Evolutionary conservation across 805 yeast species (phyloP).

Genomic region (Wilhelminamyces savonicus): DNA sequence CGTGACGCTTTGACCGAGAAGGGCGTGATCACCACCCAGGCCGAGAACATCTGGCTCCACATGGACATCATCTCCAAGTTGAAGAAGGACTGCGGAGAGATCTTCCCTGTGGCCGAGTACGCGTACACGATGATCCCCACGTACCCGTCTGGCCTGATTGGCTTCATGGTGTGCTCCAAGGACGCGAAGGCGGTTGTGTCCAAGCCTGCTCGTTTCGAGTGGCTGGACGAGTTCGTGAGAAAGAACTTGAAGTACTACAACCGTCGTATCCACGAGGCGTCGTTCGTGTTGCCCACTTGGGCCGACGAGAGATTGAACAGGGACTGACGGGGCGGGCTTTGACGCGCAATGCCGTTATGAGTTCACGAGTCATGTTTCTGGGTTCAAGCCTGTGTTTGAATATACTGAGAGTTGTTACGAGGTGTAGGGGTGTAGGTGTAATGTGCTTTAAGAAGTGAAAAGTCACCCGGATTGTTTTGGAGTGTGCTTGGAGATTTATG

Average conservation of each 20-base stretch:
- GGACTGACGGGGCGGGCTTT: constrained; percentile 2
- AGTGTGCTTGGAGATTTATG: too few species aligned
- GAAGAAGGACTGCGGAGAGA: constrained; percentile 72
- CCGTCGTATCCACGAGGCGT: constrained; percentile 75
- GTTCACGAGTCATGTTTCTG: too few species aligned
- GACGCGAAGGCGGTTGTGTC: constrained; percentile 57
- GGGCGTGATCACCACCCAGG: constrained; percentile 92
- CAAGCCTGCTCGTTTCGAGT: constrained; percentile 57
- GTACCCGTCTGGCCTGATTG: constrained; percentile 95
- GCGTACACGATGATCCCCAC: constrained; percentile 93
- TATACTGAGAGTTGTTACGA: too few species aligned
- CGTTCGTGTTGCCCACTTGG: constrained; percentile 90
- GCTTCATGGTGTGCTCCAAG: constrained; percentile 95
- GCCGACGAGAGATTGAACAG: constrained; percentile 50
- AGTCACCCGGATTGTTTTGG: too few species aligned
- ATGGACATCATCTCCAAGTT: constrained; percentile 75
- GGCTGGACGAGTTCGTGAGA: constrained; percentile 55
- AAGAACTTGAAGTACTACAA: constrained; percentile 77
- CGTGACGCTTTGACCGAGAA: constrained; percentile 83
- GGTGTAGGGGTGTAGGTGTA: too few species aligned
- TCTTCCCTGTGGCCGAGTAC: constrained; percentile 89
- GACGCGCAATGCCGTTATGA: too few species aligned
- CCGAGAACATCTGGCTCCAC: constrained; percentile 93
- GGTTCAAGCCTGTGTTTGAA: too few species aligned
- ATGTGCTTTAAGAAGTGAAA: too few species aligned